phyloP scores from a whole-genome alignment of 2,329 filamentous ascomycete species.

The Ophiostoma sp. region DNA sequence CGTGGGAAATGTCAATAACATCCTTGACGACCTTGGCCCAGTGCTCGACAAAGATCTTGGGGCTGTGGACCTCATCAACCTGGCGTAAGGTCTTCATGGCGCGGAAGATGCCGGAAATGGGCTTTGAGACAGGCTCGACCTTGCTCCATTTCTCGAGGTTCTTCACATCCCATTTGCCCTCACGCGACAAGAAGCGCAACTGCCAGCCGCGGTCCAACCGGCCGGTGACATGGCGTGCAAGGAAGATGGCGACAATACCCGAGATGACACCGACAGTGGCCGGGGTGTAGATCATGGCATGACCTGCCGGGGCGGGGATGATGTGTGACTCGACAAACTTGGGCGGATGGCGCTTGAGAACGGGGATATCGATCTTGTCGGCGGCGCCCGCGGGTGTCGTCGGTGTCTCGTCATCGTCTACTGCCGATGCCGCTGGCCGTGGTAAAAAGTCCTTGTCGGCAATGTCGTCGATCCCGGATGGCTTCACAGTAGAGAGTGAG shows the following conservation, averaged over 20 bases:
- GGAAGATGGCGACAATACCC: conserved; percentile 80
- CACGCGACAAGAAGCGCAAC: conserved; percentile 80
- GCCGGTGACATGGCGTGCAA: conserved; percentile 70
- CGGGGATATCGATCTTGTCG: conserved; percentile 43
- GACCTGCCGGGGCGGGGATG: conserved; percentile 74
- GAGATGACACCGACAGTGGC: conserved; percentile 73
- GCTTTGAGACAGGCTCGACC: conserved; percentile 72
- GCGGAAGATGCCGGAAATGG: conserved; percentile 77
- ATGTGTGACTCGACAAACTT: conserved; percentile 67
- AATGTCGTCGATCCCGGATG: conserved; percentile 39
- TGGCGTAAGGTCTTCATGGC: conserved; percentile 93
- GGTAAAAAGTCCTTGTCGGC: conserved; percentile 41
- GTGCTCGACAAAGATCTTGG: conserved; percentile 65
- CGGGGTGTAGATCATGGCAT: conserved; percentile 81
- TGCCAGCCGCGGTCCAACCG: conserved; percentile 87
- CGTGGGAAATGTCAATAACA: conserved; percentile 88
- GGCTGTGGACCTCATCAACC: conserved; percentile 80
- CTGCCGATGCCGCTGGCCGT: background rate
- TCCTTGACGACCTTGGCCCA: conserved; percentile 70
- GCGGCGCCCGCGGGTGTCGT: conserved; percentile 48
- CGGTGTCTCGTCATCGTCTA: conserved; percentile 45
- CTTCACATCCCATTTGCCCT: conserved; percentile 98
- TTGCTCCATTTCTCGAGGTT: conserved; percentile 90
- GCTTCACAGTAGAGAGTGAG: background rate
- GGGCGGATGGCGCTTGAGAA: conserved; percentile 49